Percentiles rank a stretch among this genome's conserved stretches.
phyloP scores from a whole-genome alignment of 805 yeast species.

The Saccharomycopsis sp. region DNA sequence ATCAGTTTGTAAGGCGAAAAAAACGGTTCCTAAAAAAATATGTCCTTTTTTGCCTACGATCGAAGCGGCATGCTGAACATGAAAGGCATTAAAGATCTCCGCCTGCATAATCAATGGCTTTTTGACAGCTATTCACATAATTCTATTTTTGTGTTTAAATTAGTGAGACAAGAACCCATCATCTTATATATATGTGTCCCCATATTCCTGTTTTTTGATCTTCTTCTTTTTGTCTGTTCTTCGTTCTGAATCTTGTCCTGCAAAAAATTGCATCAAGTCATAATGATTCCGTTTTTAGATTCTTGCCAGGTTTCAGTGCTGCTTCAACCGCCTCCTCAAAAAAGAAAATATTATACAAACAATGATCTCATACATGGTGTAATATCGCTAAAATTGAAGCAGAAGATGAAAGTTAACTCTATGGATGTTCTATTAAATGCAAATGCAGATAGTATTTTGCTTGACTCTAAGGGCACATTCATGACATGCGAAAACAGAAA shows the following conservation, averaged over 20 bases:
- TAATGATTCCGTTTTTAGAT: constrained; percentile 12
- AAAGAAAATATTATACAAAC: constrained; percentile 14
- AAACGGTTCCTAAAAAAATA: background rate
- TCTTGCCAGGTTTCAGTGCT: constrained; percentile 2
- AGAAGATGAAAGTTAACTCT: constrained; percentile 2
- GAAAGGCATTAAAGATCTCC: background rate
- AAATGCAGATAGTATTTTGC: constrained; percentile 10
- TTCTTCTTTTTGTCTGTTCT: background rate
- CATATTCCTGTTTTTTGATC: background rate
- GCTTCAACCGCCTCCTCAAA: constrained; percentile 9
- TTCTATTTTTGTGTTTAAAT: background rate
- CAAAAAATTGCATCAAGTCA: background rate
- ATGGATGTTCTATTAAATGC: constrained; percentile 9
- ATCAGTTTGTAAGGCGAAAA: background rate
- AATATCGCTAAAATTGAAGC: constrained; percentile 10
- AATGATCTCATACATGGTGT: constrained; percentile 13
- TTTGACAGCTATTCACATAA: background rate
- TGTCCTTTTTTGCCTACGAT: background rate
- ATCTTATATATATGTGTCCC: background rate
- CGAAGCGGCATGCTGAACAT: background rate
- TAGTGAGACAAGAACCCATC: background rate
- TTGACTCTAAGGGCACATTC: constrained; percentile 15
- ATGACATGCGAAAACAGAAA: constrained; percentile 15
- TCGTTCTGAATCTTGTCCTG: background rate
- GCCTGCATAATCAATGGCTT: background rate